Percentiles rank a stretch among this genome's conserved stretches.
Evolutionary conservation across 2,329 filamentous ascomycete species (phyloP).

Genomic region (Neocucurbitaria cava): DNA sequence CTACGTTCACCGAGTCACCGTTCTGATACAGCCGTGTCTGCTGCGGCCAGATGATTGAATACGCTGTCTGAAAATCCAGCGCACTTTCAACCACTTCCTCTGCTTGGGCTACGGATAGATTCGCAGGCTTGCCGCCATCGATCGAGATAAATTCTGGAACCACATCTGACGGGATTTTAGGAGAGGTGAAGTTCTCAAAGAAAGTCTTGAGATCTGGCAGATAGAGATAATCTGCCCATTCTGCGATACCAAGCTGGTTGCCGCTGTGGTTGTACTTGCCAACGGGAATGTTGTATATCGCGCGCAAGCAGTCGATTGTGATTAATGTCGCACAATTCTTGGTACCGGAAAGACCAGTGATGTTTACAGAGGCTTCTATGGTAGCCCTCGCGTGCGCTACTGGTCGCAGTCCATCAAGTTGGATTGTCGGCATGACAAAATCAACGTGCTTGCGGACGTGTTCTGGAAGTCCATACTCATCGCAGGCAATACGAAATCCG

Average conservation of each 20-base stretch:
- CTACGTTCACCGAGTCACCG: constrained; percentile 20
- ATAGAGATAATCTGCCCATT: constrained; percentile 54
- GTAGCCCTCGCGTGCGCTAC: constrained; percentile 11
- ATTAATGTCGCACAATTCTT: constrained; percentile 16
- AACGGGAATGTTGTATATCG: constrained; percentile 26
- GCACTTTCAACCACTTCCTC: constrained; percentile 30
- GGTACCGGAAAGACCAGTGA: constrained; percentile 10
- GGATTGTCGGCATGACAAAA: constrained; percentile 23
- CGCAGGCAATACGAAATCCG: constrained; percentile 21
- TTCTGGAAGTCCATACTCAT: constrained; percentile 21
- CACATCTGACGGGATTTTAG: constrained; percentile 18
- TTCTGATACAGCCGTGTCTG: constrained; percentile 22
- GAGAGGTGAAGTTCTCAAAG: constrained; percentile 45
- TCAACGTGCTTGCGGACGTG: constrained; percentile 23
- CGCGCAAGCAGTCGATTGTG: constrained; percentile 23
- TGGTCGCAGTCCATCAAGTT: constrained; percentile 20
- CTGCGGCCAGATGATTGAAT: constrained; percentile 28
- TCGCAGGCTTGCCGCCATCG: constrained; percentile 51
- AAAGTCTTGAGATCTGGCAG: constrained; percentile 54
- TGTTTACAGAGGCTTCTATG: constrained; percentile 8
- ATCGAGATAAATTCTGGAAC: constrained; percentile 37
- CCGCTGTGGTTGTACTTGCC: constrained; percentile 22
- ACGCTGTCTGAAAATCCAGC: constrained; percentile 24
- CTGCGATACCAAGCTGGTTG: constrained; percentile 47
- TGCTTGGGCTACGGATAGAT: constrained; percentile 46